Conservation (phyloP, 495 filamentous ascomycete species). For the Xylaria longipes region DNA sequence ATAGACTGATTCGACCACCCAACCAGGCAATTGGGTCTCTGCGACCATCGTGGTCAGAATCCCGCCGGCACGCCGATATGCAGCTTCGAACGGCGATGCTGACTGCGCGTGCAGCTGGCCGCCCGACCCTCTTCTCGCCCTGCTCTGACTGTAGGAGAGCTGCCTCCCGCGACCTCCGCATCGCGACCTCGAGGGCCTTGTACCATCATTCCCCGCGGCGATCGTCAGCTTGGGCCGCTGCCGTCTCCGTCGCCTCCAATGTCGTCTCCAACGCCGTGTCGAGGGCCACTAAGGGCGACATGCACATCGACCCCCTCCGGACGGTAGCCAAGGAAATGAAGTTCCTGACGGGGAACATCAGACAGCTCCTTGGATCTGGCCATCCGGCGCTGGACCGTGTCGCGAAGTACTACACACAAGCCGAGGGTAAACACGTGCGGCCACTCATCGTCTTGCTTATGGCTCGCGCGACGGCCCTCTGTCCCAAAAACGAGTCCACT, state of each 20-base stretch:
- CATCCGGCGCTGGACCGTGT: conserved; percentile 93
- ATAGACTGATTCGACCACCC: conserved; percentile 17
- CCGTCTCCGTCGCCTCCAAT: conserved; percentile 78
- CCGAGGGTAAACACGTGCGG: conserved; percentile 95
- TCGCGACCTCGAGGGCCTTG: conserved; percentile 41
- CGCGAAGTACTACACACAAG: conserved; percentile 97
- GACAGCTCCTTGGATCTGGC: conserved; percentile 85
- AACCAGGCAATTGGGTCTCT: conserved; percentile 36
- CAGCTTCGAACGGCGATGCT: conserved; percentile 49
- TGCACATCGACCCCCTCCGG: conserved; percentile 75
- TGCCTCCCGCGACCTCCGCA: conserved; percentile 40
- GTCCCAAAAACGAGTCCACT: conserved; percentile 65
- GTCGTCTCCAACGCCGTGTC: conserved; percentile 73
- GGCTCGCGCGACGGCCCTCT: conserved; percentile 85
- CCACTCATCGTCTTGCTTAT: conserved; percentile 94
- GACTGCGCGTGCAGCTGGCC: conserved; percentile 34
- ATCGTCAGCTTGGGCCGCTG: conserved; percentile 58
- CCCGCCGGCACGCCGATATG: conserved; percentile 37
- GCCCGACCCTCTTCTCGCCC: conserved; percentile 35
- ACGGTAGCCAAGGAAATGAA: conserved; percentile 96
- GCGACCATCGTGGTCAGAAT: conserved; percentile 21
- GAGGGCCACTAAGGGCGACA: conserved; percentile 59
- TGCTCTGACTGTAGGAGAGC: conserved; percentile 48
- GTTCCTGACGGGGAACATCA: conserved; percentile 87
- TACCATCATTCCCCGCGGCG: conserved; percentile 48